Evolutionary conservation across 2,329 filamentous ascomycete genomes (phyloP).

Genomic region (Colletotrichum caudatum): DNA sequence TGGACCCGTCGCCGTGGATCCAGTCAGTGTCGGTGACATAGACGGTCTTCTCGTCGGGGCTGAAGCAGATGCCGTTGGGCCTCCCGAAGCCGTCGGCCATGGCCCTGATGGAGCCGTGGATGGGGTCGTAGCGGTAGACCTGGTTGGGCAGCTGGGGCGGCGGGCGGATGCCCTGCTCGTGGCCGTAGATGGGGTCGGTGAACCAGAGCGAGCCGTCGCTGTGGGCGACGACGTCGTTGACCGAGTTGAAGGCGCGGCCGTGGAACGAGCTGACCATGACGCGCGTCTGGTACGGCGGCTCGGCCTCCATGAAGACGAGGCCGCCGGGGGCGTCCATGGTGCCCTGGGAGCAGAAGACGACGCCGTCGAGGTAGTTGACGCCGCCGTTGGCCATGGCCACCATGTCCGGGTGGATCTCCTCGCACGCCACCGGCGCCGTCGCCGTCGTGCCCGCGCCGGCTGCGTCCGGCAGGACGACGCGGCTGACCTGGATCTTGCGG

Average conservation of each 20-base stretch:
- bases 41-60: slow-evolving; percentile 56
- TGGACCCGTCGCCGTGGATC: slow-evolving; percentile 51
- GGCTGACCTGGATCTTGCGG: slow-evolving; percentile 49
- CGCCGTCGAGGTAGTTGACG: slow-evolving; percentile 57
- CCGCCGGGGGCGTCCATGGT: slow-evolving; percentile 46
- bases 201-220: slow-evolving; percentile 62
- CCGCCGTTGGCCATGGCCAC: slow-evolving; percentile 63
- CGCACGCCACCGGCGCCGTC: slow-evolving; percentile 42
- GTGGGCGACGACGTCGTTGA: slow-evolving; percentile 61
- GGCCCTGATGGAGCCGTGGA: slow-evolving; percentile 54
- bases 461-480: slow-evolving; percentile 42
- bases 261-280: slow-evolving; percentile 55
- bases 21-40: slow-evolving; percentile 60
- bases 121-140: slow-evolving; percentile 61
- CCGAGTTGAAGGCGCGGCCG: slow-evolving; percentile 58
- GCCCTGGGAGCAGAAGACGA: slow-evolving; percentile 59
- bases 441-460: slow-evolving; percentile 12
- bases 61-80: slow-evolving; percentile 61
- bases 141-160: slow-evolving; percentile 58
- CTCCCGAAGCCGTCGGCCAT: slow-evolving; percentile 62
- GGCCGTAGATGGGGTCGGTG: slow-evolving; percentile 63
- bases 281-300: slow-evolving; percentile 47
- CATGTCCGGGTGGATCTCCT: slow-evolving; percentile 50
- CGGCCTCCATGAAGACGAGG: slow-evolving; percentile 49
- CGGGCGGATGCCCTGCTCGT: slow-evolving; percentile 61